A percentile compares a stretch with the other conserved stretches of the same genome.
phyloP scores from a whole-genome alignment of 2,329 filamentous ascomycete species.

The Pezicula rhizophila region DNA sequence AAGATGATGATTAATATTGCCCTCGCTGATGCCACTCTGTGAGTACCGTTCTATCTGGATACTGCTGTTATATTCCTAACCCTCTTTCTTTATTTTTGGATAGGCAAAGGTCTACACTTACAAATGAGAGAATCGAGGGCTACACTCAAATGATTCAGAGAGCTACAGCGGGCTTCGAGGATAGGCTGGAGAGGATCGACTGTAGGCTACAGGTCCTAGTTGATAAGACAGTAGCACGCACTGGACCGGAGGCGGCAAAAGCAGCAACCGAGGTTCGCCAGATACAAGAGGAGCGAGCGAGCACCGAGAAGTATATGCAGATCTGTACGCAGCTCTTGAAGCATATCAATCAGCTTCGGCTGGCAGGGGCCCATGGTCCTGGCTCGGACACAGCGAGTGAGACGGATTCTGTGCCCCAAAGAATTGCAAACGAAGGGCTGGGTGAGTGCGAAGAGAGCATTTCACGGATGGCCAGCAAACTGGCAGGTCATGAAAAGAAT shows the following conservation, averaged over 20 bases:
- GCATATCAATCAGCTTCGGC: conserved; percentile 19
- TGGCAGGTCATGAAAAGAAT: conserved; percentile 25
- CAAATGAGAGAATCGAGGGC: too few species aligned
- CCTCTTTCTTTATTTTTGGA: conserved; percentile 5
- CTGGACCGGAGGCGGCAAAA: conserved; percentile 5
- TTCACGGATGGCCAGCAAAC: conserved; percentile 16
- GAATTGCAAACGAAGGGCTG: conserved; percentile 20
- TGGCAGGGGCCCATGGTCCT: conserved; percentile 23
- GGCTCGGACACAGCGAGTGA: conserved; percentile 27
- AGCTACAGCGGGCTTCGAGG: too few species aligned
- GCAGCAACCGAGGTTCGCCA: conserved; percentile 5
- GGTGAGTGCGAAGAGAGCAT: conserved; percentile 25
- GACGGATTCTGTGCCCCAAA: conserved; percentile 28
- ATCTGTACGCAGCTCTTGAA: conserved; percentile 18
- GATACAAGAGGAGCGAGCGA: conserved; percentile 25
- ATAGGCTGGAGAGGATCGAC: too few species aligned
- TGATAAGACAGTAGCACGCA: conserved; percentile 7
- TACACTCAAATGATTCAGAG: too few species aligned
- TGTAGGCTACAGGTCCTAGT: conserved; percentile 6
- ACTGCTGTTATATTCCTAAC: not conserved
- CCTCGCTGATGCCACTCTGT: conserved; percentile 34
- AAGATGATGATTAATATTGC: conserved; percentile 36
- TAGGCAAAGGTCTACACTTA: conserved; percentile 26
- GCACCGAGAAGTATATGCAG: conserved; percentile 21
- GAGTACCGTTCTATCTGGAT: conserved; percentile 6